Percentiles rank a stretch among this genome's conserved stretches.
Conservation (phyloP, 805 yeast genomes). For the Cyberlindnera galapagoensis region DNA sequence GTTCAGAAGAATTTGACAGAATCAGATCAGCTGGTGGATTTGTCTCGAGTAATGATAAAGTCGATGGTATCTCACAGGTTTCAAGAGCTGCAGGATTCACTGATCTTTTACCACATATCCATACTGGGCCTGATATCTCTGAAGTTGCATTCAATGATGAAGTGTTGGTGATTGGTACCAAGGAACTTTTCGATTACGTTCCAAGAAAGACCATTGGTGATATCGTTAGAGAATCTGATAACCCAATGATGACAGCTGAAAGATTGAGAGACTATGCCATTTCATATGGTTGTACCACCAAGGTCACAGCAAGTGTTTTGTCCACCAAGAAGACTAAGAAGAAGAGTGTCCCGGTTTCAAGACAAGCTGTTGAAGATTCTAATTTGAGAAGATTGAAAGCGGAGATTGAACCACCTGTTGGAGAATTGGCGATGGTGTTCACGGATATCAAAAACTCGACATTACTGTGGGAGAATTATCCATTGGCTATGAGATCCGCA, state of each 20-base stretch:
- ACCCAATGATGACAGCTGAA: conserved; percentile 89
- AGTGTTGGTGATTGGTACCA: conserved; percentile 76
- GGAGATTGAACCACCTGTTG: conserved; percentile 92
- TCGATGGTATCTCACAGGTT: conserved; percentile 76
- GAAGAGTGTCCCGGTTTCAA: conserved; percentile 28
- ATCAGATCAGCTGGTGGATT: conserved; percentile 89
- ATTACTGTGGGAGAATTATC: conserved; percentile 84
- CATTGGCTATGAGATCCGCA: conserved; percentile 93
- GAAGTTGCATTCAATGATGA: conserved; percentile 67
- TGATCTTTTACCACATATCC: conserved; percentile 78
- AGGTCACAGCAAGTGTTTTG: conserved; percentile 74
- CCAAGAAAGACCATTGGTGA: conserved; percentile 86
- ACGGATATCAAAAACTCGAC: conserved; percentile 97
- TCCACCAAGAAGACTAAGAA: conserved; percentile 49
- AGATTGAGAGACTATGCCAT: conserved; percentile 90
- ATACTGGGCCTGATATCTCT: conserved; percentile 78
- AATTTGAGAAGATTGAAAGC: conserved; percentile 75
- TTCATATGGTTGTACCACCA: conserved; percentile 81
- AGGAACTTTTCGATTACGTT: conserved; percentile 78
- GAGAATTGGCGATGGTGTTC: conserved; percentile 91
- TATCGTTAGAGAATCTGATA: conserved; percentile 71
- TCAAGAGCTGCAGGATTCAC: conserved; percentile 92
- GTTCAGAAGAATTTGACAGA: conserved; percentile 70
- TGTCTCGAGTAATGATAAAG: conserved; percentile 76
- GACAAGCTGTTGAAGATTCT: conserved; percentile 65